Evolutionary conservation across 2,329 filamentous ascomycete species (phyloP).

Genomic region (Aspergillus proliferans): DNA sequence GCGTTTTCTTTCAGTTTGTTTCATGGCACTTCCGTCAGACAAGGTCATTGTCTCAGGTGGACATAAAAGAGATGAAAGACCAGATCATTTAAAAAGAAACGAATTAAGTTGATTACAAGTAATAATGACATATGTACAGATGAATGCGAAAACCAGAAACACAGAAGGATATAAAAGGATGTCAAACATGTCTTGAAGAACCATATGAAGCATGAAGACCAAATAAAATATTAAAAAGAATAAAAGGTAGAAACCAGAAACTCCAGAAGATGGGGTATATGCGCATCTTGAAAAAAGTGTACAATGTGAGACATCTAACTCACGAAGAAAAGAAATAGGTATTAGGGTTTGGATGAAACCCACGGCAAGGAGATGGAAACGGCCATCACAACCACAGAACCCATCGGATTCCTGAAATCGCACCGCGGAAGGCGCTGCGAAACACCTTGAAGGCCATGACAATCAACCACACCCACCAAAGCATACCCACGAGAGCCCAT

Average conservation of each 20-base stretch:
- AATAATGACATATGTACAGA: neutral
- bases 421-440: conserved; percentile 56
- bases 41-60: neutral
- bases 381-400: conserved; percentile 65
- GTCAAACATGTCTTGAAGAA: neutral
- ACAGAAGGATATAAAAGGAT: neutral
- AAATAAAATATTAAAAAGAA: neutral
- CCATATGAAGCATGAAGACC: neutral
- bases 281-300: neutral
- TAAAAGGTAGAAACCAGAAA: neutral
- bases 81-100: neutral
- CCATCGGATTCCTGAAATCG: conserved; percentile 64
- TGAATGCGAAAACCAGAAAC: neutral
- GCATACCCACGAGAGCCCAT: conserved; percentile 78
- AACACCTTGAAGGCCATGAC: conserved; percentile 69
- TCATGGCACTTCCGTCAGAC: neutral
- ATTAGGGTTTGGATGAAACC: conserved; percentile 1
- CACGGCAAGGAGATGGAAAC: neutral
- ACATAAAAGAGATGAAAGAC: neutral
- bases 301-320: neutral
- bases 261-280: neutral
- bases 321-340: neutral
- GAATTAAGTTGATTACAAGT: neutral
- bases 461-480: conserved; percentile 93
- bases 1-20: neutral